Percentiles rank a stretch among this genome's conserved stretches.
Evolutionary conservation across 2,329 filamentous ascomycete species (phyloP).

Genomic region (Pseudogymnoascus sp.): DNA sequence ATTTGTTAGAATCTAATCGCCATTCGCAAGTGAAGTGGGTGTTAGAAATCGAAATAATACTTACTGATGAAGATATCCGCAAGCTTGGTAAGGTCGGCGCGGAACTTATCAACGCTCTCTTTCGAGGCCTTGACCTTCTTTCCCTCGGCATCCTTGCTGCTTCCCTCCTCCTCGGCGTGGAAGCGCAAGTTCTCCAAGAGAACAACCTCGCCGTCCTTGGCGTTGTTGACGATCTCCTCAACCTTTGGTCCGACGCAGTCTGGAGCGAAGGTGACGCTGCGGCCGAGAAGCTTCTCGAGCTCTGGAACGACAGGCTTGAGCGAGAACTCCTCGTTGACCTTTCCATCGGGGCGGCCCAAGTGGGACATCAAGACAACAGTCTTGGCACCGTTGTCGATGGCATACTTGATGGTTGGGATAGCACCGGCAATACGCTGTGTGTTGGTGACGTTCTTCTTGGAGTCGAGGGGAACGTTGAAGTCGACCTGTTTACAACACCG

Average conservation of each 20-base stretch:
- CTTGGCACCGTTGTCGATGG: constrained; percentile 83
- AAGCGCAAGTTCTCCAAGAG: constrained; percentile 97
- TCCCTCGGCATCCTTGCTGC: constrained; percentile 83
- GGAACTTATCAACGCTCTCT: constrained; percentile 83
- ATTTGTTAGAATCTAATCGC: constrained; percentile 12
- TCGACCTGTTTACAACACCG: constrained; percentile 60
- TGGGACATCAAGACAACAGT: constrained; percentile 96
- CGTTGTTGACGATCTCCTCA: constrained; percentile 81
- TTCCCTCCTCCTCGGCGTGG: constrained; percentile 97
- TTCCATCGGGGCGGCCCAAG: constrained; percentile 89
- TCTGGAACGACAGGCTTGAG: constrained; percentile 85
- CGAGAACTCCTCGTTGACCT: constrained; percentile 86
- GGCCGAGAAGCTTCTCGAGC: constrained; percentile 80
- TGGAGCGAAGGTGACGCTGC: constrained; percentile 76
- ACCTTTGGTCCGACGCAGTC: constrained; percentile 87
- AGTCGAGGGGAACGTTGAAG: constrained; percentile 98
- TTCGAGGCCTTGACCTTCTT: constrained; percentile 99
- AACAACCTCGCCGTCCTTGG: constrained; percentile 72
- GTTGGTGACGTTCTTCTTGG: constrained; percentile 91
- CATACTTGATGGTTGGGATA: constrained; percentile 90
- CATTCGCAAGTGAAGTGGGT: constrained; percentile 15
- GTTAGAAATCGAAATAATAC: constrained; percentile 30
- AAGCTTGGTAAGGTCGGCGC: constrained; percentile 87
- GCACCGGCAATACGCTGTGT: constrained; percentile 96
- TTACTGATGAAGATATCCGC: constrained; percentile 94